Evolutionary conservation across 345 rosid genomes (phyloP).

Genomic region (Garcia nutans): DNA sequence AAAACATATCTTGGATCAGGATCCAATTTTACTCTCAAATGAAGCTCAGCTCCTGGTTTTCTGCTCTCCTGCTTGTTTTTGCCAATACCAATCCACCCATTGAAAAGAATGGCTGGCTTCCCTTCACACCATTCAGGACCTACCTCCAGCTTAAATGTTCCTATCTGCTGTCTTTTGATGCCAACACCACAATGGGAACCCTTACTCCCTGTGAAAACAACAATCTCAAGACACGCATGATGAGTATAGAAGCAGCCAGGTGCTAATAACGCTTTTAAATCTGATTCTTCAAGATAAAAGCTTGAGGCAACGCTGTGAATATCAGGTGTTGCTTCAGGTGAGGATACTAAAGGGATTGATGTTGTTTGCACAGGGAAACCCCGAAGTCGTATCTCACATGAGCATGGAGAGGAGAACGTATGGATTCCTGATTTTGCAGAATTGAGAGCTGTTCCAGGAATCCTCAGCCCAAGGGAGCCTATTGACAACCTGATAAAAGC

Average conservation of each 20-base stretch:
- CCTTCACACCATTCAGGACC: conserved; percentile 91
- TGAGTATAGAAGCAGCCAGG: conserved; percentile 79
- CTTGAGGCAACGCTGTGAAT: conserved; percentile 68
- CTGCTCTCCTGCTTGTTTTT: conserved; percentile 65
- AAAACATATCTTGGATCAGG: conserved; percentile 94
- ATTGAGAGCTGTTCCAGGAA: conserved; percentile 47
- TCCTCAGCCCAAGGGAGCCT: conserved; percentile 78
- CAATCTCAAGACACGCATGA: conserved; percentile 66
- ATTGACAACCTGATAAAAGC: conserved; percentile 87
- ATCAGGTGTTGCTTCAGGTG: conserved; percentile 75
- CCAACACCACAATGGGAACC: conserved; percentile 75
- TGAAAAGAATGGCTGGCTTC: conserved; percentile 66
- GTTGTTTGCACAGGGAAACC: conserved; percentile 89
- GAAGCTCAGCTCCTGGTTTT: conserved; percentile 76
- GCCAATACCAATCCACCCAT: conserved; percentile 89
- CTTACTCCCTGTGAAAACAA: conserved; percentile 63
- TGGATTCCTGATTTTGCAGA: conserved; percentile 46
- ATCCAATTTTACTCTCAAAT: conserved; percentile 79
- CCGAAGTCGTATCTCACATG: conserved; percentile 77
- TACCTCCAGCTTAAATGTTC: conserved; percentile 75
- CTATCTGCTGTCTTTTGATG: conserved; percentile 73
- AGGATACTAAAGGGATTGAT: conserved; percentile 63
- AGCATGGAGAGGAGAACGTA: conserved; percentile 53
- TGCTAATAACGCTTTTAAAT: conserved; percentile 66
- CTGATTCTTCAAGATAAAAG: conserved; percentile 90